Evolutionary conservation across 805 yeast species (phyloP), one percentile per base, ranked within the genome.

Genomic region (Tetrapisispora namnaoensis): DNA sequence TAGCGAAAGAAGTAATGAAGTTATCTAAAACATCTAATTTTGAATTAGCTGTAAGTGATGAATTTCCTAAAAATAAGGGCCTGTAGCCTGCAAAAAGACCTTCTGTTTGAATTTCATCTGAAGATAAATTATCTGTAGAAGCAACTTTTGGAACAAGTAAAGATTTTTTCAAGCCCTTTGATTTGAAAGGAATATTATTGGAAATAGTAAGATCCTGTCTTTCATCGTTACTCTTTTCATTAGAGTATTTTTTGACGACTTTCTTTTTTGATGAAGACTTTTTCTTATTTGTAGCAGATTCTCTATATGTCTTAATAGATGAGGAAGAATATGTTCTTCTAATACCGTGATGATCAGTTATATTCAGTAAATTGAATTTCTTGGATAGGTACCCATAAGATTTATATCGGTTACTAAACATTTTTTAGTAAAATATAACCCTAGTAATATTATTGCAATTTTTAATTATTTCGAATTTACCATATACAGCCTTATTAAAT

Each of bases 71-170:
- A 49, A 71, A 69, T 37, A 74, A 56, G 2, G 78, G 78, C 35
- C 71, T 66, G 53, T 72, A 71, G 14, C 76, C 75, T 13, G 77
- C 74, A 54, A 72, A 70, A 37, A 74, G 58, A 2, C 75, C 71
- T 40, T 71, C 73, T 21, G 61, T 54, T 42, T 63, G 63, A 7
- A 65, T 51, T n/a, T 62, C 66, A 13, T 52, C 46, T 6, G 44
- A 49, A 2, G 61, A 53, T 10, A 65, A 57, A 53, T 62, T 53
- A 30, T 59, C 64, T 3, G 68, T 63, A 6, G 61, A 46, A 1
- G 60, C 56, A 2, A 66, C 65, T 34, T 53, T 55, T 8, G 69
- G 69, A 4, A 65, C 61, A 22, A 59, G 37, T 20, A 56, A 43
- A 21, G 43, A 40, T 24, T 36, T 46, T 14, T 30, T 38, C 18